Conservation (phyloP, 805 yeast genomes). For the Kodamaea restingae region DNA sequence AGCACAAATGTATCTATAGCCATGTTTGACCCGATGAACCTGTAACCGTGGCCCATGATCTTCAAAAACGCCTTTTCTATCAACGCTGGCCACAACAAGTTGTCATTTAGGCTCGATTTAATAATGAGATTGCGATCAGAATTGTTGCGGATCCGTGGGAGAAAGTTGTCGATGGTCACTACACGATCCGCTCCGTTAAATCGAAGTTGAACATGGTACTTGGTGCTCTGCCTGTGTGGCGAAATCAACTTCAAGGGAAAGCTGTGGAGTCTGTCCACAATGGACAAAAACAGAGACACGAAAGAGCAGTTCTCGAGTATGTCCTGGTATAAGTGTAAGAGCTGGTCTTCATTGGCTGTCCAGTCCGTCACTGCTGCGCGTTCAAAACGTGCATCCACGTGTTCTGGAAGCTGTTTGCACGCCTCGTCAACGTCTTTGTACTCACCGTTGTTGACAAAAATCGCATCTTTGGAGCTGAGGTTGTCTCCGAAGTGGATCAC, state of each 20-base stretch:
- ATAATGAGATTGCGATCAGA: conserved; percentile 29
- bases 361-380: conserved; percentile 5
- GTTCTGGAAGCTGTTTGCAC: conserved; percentile 4
- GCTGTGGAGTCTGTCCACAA: conserved; percentile 21
- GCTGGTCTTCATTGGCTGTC: conserved; percentile 3
- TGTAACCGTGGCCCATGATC: conserved; percentile 53
- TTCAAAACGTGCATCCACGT: conserved; percentile 4
- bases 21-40: conserved; percentile 71
- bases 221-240: conserved; percentile 13
- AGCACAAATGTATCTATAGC: conserved; percentile 63
- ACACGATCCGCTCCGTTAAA: conserved; percentile 53
- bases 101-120: conserved; percentile 29
- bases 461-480: neutral
- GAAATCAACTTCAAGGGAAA: conserved; percentile 8
- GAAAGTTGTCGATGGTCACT: conserved; percentile 43
- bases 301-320: conserved; percentile 67
- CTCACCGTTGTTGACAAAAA: neutral
- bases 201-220: conserved; percentile 38
- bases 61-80: conserved; percentile 73
- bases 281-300: conserved; percentile 61
- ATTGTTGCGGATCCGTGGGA: conserved; percentile 34
- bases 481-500: conserved; percentile 14
- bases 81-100: conserved; percentile 62
- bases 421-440: conserved; percentile 6
- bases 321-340: conserved; percentile 42